Evolutionary conservation across 2,329 filamentous ascomycete species (phyloP), one percentile per base, ranked within the genome.

Genomic region (Fusarium bulbicola): DNA sequence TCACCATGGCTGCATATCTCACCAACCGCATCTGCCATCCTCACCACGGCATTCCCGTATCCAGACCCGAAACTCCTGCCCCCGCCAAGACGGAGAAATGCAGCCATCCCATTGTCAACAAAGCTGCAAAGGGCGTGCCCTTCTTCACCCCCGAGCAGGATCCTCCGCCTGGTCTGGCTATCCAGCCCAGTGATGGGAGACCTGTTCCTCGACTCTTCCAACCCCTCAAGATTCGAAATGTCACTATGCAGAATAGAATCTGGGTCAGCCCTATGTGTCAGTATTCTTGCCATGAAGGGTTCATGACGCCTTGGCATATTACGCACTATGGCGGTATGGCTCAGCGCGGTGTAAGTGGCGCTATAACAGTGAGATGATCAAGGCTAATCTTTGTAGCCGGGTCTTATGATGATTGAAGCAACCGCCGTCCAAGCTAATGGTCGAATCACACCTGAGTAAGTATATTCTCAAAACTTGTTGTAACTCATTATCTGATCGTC

Each of bases 291-390:
- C 75, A 82, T 34, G 80, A 85, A 43, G 84, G 93, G 15, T 91
- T 93, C 78, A 86, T 89, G 72, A 93, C 90, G 0, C 83, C 88
- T 67, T 95, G 92, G 92, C 92, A 95, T 79, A 80, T 92, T 40
- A 89, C 92, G 5, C 93, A 95, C 75, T 84, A 94, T 36, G 92
- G 93, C 24, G 91, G 92, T 26, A 93, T 95, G 72, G 84, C 91
- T 32, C 87, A 90, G 75, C 90, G 92, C 6, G 92, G 92, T 1
- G 90, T 81, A 74, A 75, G 79, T 79, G 45, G 75, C 69, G n/a
- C 20, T 49, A 3, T 14, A 24, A 0, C 21, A 15, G 12, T 21
- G n/a, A 21, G 20, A 88, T 18, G 26, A 34, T 7, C 49, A n/a
- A 42, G 11, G 14, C 61, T 70, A 26, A 74, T 40, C 20, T 16